Evolutionary conservation across 2,329 filamentous ascomycete genomes (phyloP).

Genomic region (Penicillium sp.): DNA sequence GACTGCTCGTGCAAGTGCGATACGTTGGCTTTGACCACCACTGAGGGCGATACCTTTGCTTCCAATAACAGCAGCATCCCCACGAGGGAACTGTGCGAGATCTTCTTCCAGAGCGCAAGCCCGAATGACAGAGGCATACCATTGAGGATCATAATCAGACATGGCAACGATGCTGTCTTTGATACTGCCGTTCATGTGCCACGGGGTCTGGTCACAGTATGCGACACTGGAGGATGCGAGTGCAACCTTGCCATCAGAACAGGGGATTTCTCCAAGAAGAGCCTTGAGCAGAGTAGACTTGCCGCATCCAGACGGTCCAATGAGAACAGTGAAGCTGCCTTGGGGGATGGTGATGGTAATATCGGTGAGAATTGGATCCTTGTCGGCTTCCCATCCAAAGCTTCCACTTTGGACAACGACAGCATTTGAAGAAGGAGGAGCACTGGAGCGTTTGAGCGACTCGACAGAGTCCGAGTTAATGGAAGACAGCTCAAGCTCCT

Average conservation of each 20-base stretch:
- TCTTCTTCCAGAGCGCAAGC: constrained; percentile 43
- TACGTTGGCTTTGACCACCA: constrained; percentile 54
- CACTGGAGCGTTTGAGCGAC: constrained; percentile 21
- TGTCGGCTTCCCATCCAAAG: constrained; percentile 50
- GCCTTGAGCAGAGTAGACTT: constrained; percentile 53
- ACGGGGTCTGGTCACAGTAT: constrained; percentile 45
- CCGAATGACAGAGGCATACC: constrained; percentile 40
- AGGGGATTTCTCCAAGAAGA: constrained; percentile 46
- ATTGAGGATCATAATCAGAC: constrained; percentile 36
- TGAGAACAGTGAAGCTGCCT: constrained; percentile 49
- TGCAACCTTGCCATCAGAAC: constrained; percentile 35
- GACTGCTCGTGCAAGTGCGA: constrained; percentile 55
- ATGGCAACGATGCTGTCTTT: constrained; percentile 43
- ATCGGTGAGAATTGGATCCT: constrained; percentile 42
- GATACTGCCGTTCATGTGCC: constrained; percentile 45
- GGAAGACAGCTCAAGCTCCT: constrained; percentile 26
- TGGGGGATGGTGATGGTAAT: constrained; percentile 45
- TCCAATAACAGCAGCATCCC: constrained; percentile 50
- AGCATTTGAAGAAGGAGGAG: constrained; percentile 26
- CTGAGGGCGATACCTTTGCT: constrained; percentile 54
- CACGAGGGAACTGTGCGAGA: constrained; percentile 40
- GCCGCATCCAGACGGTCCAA: constrained; percentile 54
- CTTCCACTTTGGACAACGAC: constrained; percentile 46
- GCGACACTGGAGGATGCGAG: constrained; percentile 36
- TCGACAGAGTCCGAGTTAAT: constrained; percentile 26